Percentiles rank a stretch among this genome's conserved stretches.
These are phyloP conservation scores for Hanseniaspora gamundiae DNA, from an alignment of 1,139 yeast species.

Conservation along the genomic window DNA sequence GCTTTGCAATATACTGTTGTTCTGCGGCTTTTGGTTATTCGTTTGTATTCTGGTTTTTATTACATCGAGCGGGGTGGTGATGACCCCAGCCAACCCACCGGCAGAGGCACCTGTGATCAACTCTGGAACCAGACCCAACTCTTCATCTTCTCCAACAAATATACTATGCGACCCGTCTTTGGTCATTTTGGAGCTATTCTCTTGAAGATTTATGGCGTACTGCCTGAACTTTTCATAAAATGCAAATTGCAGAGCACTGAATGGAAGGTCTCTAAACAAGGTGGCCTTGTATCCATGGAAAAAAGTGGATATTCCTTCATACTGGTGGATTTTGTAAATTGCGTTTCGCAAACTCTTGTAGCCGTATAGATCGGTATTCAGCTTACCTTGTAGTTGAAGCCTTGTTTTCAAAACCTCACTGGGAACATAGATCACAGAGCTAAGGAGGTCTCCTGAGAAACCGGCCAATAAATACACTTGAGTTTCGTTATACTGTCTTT, in stretches of 20 bases:
- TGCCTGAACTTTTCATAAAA: slow-evolving; percentile 79
- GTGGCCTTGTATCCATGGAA: slow-evolving; percentile 93
- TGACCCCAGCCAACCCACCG: slow-evolving; percentile 86
- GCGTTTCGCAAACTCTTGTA: slow-evolving; percentile 67
- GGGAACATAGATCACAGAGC: slow-evolving; percentile 92
- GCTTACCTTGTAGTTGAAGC: slow-evolving; percentile 78
- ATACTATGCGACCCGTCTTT: slow-evolving; percentile 7
- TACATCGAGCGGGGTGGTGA: slow-evolving; percentile 82
- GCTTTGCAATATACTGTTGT: slow-evolving; percentile 48
- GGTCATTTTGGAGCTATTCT: slow-evolving; percentile 10
- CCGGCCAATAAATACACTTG: slow-evolving; percentile 76
- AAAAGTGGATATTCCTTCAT: slow-evolving; percentile 67
- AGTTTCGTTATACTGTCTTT: slow-evolving; percentile 63
- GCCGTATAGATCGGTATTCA: slow-evolving; percentile 73
- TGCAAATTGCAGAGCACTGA: slow-evolving; percentile 90
- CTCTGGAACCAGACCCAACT: slow-evolving; percentile 50
- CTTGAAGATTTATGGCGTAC: slow-evolving; percentile 35
- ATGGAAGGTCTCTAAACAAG: slow-evolving; percentile 79
- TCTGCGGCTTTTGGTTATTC: slow-evolving; percentile 28
- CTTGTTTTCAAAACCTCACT: slow-evolving; percentile 92
- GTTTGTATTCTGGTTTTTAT: slow-evolving; percentile 91
- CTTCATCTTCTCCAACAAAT: slow-evolving; percentile 20
- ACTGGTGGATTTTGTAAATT: slow-evolving; percentile 41
- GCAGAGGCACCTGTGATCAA: slow-evolving; percentile 87
- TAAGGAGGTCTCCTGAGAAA: slow-evolving; percentile 78